Percentiles rank a stretch among this genome's conserved stretches.
These are phyloP conservation scores for Capsicum baccatum DNA, from an alignment of 257 asterid species.

Conservation along the genomic window DNA sequence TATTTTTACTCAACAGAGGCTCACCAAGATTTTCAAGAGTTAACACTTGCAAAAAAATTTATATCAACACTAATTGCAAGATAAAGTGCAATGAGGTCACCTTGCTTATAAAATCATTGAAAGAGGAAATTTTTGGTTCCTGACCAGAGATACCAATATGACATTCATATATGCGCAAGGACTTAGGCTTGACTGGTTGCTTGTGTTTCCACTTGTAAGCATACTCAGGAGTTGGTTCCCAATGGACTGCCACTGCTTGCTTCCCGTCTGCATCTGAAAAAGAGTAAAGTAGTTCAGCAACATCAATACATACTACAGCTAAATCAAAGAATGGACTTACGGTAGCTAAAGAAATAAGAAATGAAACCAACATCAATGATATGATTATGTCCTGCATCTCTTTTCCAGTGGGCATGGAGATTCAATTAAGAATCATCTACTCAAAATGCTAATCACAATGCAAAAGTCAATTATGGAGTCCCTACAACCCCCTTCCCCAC, in stretches of 20 bases:
- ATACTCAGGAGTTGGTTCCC: constrained; percentile 96
- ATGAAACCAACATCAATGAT: background rate
- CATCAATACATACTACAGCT: background rate
- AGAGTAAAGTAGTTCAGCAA: constrained; percentile 31
- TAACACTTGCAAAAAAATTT: background rate
- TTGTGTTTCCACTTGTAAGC: constrained; percentile 81
- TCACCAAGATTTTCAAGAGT: background rate
- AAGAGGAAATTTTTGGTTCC: constrained; percentile 72
- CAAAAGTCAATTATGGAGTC: background rate
- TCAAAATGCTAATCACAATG: background rate
- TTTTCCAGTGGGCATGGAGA: background rate
- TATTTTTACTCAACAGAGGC: background rate
- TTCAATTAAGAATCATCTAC: constrained; percentile 7
- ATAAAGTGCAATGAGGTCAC: constrained; percentile 40
- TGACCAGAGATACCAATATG: constrained; percentile 93
- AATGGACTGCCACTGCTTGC: constrained; percentile 87
- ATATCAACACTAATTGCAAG: constrained; percentile 16
- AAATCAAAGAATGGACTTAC: background rate
- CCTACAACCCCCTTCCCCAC: background rate
- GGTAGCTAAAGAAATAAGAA: constrained; percentile 14
- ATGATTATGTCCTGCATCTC: background rate
- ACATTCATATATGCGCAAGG: constrained; percentile 92
- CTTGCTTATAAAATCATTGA: constrained; percentile 68
- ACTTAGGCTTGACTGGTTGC: constrained; percentile 75
- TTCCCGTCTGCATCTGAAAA: constrained; percentile 70